Base-by-base conservation (phyloP, 2,329 filamentous ascomycete genomes). In the Calonectria henricotiae region DNA sequence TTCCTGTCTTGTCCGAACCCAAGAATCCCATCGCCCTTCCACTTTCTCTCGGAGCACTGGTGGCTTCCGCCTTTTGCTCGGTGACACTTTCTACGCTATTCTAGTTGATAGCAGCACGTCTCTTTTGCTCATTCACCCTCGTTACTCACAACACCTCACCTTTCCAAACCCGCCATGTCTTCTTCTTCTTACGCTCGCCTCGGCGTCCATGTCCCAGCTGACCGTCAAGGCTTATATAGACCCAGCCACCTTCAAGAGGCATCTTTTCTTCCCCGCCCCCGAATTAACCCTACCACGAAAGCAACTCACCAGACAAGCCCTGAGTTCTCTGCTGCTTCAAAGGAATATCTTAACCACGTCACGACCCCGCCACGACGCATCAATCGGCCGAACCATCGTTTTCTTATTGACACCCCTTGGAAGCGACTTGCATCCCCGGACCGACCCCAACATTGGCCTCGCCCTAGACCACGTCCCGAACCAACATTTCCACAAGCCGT, bases 371-470 rank as follows among this genome's bases (percentile, higher is more conserved):
- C 74, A 5, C 62, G 71, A 60, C 67, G 35, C 7, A 73, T 72
- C 47, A 43, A 58, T n/a, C 67, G 71, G 13, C 71, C 69, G 17
- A 63, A 66, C 37, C 60, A n/a, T 7, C 68, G 63, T 39, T 66
- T 72, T 15, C 51, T 74, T 41, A 64, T 70, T 32, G 68, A 76
- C 43, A 73, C 72, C 23, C 72, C 71, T 17, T 49, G 69, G 41
- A 67, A 58, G 25, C 65, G 67, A 32, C 20, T 66, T 9, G 49
- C 65, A 20, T 73, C 68, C 47, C 65, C 65, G 4, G 25, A 61
- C 11, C 60, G 46, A 17, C 62, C 51, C 12, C 11, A 23, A 30
- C 60, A 39, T 37, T 67, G 54, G 27, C 54, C 25, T 61, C 60
- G n/a, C 37, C 47, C 27, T 13, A 51, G 44, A 17, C 41, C 5